Evolutionary conservation across 2,329 filamentous ascomycete genomes (phyloP).

Genomic region (Dactylellina parvicollis): DNA sequence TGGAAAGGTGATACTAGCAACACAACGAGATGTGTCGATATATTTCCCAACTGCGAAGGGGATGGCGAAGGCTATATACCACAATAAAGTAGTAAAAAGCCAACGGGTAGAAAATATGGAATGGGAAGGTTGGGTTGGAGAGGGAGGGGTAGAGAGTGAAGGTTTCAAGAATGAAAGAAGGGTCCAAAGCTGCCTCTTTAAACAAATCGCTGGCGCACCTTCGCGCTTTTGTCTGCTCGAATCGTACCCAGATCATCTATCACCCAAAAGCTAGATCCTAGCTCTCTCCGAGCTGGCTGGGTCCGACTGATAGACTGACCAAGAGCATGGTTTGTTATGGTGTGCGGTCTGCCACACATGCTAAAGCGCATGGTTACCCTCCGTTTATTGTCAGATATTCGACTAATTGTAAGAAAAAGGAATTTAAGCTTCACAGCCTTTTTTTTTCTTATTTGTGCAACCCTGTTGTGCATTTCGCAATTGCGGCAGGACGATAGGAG

Average conservation of each 20-base stretch:
- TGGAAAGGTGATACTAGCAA: conserved; percentile 5
- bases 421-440: conserved; percentile 35
- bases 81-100: background rate
- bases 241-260: conserved; percentile 13
- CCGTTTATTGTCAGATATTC: conserved; percentile 18
- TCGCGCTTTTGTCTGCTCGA: background rate
- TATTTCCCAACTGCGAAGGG: conserved; percentile 21
- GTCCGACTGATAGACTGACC: conserved; percentile 51
- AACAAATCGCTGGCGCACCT: conserved; percentile 31
- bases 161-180: conserved; percentile 9
- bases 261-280: conserved; percentile 25
- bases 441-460: conserved; percentile 6
- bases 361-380: conserved; percentile 26
- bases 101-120: background rate
- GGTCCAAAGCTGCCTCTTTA: conserved; percentile 53
- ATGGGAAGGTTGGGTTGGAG: conserved; percentile 11
- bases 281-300: conserved; percentile 4
- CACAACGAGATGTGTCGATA: conserved; percentile 13
- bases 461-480: conserved; percentile 44
- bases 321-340: conserved; percentile 34
- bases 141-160: conserved; percentile 11
- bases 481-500: conserved; percentile 53
- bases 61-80: conserved; percentile 1
- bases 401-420: conserved; percentile 32
- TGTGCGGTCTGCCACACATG: conserved; percentile 49